Base-by-base conservation (phyloP, 2,329 filamentous ascomycete genomes). In the Clarireedia homoeocarpa region DNA sequence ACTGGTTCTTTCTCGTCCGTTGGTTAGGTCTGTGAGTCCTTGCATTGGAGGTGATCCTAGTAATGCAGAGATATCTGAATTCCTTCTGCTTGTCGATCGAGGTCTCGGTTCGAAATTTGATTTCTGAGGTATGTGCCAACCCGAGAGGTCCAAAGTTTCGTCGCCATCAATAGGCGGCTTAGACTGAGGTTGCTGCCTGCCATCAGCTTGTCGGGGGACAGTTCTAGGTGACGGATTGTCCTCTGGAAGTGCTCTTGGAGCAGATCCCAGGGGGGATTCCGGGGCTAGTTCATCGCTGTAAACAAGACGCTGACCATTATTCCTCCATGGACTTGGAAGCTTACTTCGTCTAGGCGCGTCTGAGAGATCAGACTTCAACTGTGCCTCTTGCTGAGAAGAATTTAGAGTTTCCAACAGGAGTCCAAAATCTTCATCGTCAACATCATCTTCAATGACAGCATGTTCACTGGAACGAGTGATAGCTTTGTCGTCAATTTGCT, bases 341-440 rank as follows among this genome's bases (percentile, higher is more conserved):
- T 69, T 69, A 56, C 62, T 63, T 52, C 66, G 53, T 61, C 61
- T 62, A 15, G 66, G 63, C 48, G 57, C 64, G 39, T 66, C 63
- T 17, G 57, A n/a, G n/a, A 42, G 15, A 6, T 62, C 57, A 9
- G 52, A 60, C 44, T 59, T 59, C 12, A 54, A 46, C 52, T 49
- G 34, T 12, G 15, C n/a, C 48, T 54, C 52, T 24, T 49, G 52
- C 9, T 54, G 38, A 17, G 67, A 68, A 14, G 67, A 68, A 45
- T 67, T 66, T 27, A 69, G 53, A 12, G 68, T 69, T 46, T 70
- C 68, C 14, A 69, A 54, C 15, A 70, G 49, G 15, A 69, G 56
- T 5, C 61, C 66, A 53, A 68, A 67, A 23, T 65, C 65, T 44
- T 69, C 66, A 47, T 64, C 64, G 15, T 65, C 64, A 12, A 65